A percentile compares a stretch with the other conserved stretches of the same genome.
Conservation (phyloP, 148 eudicot species). For the Rhododendron williamsianum region DNA sequence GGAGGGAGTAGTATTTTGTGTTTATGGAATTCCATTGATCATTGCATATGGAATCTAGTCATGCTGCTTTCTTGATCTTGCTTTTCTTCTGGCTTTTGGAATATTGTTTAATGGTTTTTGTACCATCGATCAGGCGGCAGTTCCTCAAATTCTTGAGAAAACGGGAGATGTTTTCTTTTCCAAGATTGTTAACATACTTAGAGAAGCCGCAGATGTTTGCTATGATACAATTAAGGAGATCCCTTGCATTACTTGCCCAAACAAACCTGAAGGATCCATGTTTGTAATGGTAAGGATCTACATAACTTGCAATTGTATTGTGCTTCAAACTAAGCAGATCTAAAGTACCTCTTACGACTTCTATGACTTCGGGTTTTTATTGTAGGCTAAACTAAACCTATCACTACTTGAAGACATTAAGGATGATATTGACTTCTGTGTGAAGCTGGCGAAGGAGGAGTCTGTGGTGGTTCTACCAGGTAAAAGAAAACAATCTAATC, state of each 20-base stretch:
- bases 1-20: not conserved
- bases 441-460: conserved; percentile 46
- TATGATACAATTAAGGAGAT: conserved; percentile 29
- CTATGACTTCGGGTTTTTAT: not conserved
- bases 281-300: conserved; percentile 33
- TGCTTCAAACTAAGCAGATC: not conserved
- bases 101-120: not conserved
- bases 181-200: conserved; percentile 20
- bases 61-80: not conserved
- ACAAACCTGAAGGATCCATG: conserved; percentile 54
- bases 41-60: not conserved
- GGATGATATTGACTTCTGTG: conserved; percentile 41
- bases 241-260: conserved; percentile 33
- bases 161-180: conserved; percentile 28
- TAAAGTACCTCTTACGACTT: not conserved
- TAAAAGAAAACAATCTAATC: conserved; percentile 1
- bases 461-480: conserved; percentile 43
- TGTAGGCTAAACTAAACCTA: conserved; percentile 34
- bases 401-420: conserved; percentile 30
- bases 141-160: conserved; percentile 38
- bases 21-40: not conserved
- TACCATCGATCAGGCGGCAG: conserved; percentile 17
- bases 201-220: conserved; percentile 31
- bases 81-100: not conserved
- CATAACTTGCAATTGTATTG: not conserved